Evolutionary conservation across 2,329 filamentous ascomycete genomes (phyloP), one percentile per base, ranked within the genome.

Genomic region (Aureobasidium subglaciale): DNA sequence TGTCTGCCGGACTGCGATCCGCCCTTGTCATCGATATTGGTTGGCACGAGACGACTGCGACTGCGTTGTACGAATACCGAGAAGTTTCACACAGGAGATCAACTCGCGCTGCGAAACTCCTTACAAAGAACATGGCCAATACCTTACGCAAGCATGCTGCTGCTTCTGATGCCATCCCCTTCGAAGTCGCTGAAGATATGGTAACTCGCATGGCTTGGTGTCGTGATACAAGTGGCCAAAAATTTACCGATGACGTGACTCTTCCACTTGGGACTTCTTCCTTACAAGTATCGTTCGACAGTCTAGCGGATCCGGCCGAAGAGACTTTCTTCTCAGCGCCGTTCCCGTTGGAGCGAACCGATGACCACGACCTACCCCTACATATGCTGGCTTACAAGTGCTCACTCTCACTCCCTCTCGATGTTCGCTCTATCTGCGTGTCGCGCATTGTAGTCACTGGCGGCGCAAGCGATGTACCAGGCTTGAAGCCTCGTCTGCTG

Each of bases 1-100:
- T 91, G 3, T 87, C 86, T 7, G 90, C 91, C 5, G 93, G 93
- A 0, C 75, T 95, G 37, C 84, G 93, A 13, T 89, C 88, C n/a
- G 90, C 86, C 1, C 70, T 99, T 38, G 83, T 97, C 0, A 78
- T 99, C 34, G 90, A 99, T 65, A 79, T 99, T 58, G 93, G 92
- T 40, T 99, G 93, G 93, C 80, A 84, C 38, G 93, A 97, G 70
- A 95, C 91, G 0, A 80, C 86, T 0, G 82, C 95, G 20, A 95
- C 90, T 0, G 87, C 85, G 5, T 79, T 97, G 6, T 97, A 91
- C 66, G 93, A 99, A 71, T 96, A 90, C 68, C 85, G 88, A 54
- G 90, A 95, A 68, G 82, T 96, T 1, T 77, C 79, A 15, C 83
- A 82, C 54, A 81, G 78, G 56, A 80, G 88, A 54, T 92, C 82